Base-by-base conservation (phyloP, 768 basidiomycete species). In the Trametes meyenii region DNA sequence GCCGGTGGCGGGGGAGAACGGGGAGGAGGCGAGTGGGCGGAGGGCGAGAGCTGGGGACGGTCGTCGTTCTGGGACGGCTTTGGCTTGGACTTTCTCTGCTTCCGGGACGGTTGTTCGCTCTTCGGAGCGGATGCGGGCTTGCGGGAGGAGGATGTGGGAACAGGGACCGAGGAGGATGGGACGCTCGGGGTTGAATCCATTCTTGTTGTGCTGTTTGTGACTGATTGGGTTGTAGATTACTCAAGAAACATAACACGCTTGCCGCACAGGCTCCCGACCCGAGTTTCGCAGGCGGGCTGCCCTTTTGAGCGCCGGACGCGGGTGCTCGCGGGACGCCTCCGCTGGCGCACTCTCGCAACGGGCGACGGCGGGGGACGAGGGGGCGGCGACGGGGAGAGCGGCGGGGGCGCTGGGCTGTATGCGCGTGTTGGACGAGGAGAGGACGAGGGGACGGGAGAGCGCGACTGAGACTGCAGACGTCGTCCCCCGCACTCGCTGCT, bases 161-260 rank as follows among this genome's bases (percentile, higher is more conserved):
- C 51, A 29, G 55, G 55, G 53, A 60, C 51, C 62, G 58, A 49
- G 58, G 57, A 44, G 48, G 66, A 56, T 38, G 60, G 44, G 54
- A 60, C 45, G 52, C 60, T 64, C 49, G 62, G 55, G 58, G 44
- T 64, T 42, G 55, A 19, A 48, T 68, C 67, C 67, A 68, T 68
- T 63, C 55, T 64, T 61, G 58, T 60, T 56, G 14, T 35, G 45
- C 53, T 44, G 58, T 43, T 61, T 60, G 55, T 60, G 58, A 60
- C 54, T 60, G 63, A 64, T 64, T 61, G 53, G 53, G 54, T 23
- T 39, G 60, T 50, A 42, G 60, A 62, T 62, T 62, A 62, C 61
- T 53, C 61, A 58, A 53, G 17, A 48, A 49, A 54, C 55, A 54
- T 43, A 53, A 55, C 60, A 35, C 53, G 16, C 54, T 33, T 50